A percentile compares a stretch with the other conserved stretches of the same genome.
Conservation (phyloP, 352 stramenopile species). For the Globisporangium sylvaticum region DNA sequence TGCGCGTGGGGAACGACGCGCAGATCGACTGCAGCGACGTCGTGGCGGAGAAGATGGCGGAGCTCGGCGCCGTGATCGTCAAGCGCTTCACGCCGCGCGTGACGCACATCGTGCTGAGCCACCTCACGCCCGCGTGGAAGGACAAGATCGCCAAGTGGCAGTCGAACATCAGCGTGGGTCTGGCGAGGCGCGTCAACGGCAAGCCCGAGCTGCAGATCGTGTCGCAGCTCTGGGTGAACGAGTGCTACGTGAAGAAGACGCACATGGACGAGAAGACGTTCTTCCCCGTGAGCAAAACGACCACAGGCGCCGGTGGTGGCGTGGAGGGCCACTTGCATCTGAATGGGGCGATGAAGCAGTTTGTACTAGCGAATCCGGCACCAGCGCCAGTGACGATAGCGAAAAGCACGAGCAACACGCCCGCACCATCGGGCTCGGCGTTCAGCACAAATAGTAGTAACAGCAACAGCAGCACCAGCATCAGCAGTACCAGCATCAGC, state of each 20-base stretch:
- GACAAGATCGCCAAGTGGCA: conserved; percentile 71
- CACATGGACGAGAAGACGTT: conserved; percentile 66
- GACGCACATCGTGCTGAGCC: conserved; percentile 77
- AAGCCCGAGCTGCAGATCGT: conserved; percentile 59
- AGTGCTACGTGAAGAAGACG: conserved; percentile 69
- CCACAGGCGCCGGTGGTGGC: not conserved
- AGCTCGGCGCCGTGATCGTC: conserved; percentile 63
- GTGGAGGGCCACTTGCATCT: conserved; percentile 13
- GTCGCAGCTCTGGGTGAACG: conserved; percentile 83
- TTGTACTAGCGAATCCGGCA: conserved; percentile 2
- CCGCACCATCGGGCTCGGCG: not conserved
- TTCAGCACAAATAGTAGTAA: not conserved
- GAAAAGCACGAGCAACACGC: not conserved
- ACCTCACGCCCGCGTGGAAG: conserved; percentile 63
- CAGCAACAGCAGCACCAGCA: not conserved
- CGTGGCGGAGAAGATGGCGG: conserved; percentile 56
- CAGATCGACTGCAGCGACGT: conserved; percentile 82
- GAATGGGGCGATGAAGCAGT: conserved; percentile 18
- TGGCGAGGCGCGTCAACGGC: conserved; percentile 23
- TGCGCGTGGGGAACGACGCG: conserved; percentile 55
- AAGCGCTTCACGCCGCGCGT: conserved; percentile 62
- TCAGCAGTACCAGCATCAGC: not conserved
- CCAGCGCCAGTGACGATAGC: not conserved
- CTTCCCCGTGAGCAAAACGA: conserved; percentile 61
- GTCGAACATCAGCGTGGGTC: conserved; percentile 21